A percentile compares a stretch with the other conserved stretches of the same genome.
phyloP scores from a whole-genome alignment of 805 yeast genomes.

The Yamadazyma insecticola region DNA sequence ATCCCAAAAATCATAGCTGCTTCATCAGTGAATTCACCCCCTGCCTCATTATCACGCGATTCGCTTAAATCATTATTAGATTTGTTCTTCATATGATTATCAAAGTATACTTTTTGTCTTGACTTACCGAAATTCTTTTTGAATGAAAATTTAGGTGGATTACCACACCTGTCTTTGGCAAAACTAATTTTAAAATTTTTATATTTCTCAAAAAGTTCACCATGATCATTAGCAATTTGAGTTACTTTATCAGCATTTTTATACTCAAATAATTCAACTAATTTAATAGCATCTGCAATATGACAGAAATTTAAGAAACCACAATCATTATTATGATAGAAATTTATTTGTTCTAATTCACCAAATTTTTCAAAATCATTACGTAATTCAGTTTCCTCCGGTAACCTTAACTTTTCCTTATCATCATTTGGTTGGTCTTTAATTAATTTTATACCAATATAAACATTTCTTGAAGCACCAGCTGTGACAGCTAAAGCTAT shows the following conservation, averaged over 20 bases:
- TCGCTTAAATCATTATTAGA: conserved; percentile 2
- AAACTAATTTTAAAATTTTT: conserved; percentile 53
- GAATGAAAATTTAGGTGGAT: conserved; percentile 53
- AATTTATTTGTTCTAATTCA: conserved; percentile 71
- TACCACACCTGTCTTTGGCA: conserved; percentile 81
- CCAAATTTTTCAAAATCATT: conserved; percentile 63
- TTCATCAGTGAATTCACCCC: conserved; percentile 28
- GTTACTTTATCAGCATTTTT: conserved; percentile 27
- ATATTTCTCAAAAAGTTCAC: conserved; percentile 40
- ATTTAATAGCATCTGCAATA: conserved; percentile 57
- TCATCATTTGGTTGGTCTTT: conserved; percentile 9
- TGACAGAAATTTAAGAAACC: conserved; percentile 70
- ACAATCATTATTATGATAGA: conserved; percentile 63
- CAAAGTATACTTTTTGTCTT: conserved; percentile 22
- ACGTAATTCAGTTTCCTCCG: conserved; percentile 46
- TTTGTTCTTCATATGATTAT: conserved; percentile 1
- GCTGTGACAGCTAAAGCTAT: conserved; percentile 61
- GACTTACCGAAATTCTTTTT: conserved; percentile 33
- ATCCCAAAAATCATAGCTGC: conserved; percentile 45
- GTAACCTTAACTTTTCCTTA: conserved; percentile 21
- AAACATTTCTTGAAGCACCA: conserved; percentile 76
- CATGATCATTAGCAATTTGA: conserved; percentile 24
- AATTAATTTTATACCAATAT: conserved; percentile 54
- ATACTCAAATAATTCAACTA: conserved; percentile 54
- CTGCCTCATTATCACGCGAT: conserved; percentile 14